Evolutionary conservation across 495 filamentous ascomycete genomes (phyloP).

Genomic region (Lasiosphaeria hispida): DNA sequence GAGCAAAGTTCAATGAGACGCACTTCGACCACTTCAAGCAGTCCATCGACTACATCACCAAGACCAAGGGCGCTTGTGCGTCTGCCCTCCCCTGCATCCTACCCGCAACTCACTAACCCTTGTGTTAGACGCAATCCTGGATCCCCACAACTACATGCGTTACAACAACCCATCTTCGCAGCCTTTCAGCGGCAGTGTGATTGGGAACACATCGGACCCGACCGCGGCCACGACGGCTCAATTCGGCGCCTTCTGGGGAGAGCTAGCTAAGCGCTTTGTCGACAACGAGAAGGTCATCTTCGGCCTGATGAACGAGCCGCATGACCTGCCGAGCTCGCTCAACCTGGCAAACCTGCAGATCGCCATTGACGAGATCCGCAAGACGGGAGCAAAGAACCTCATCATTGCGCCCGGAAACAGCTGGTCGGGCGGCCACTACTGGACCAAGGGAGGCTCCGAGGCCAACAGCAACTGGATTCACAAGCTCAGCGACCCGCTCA

Average conservation of each 20-base stretch:
- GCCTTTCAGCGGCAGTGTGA: constrained; percentile 48
- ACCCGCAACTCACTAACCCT: not conserved
- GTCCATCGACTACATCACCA: constrained; percentile 51
- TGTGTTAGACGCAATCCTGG: constrained; percentile 44
- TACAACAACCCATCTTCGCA: constrained; percentile 53
- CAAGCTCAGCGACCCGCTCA: constrained; percentile 44
- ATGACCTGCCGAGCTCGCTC: constrained; percentile 48
- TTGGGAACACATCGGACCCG: constrained; percentile 45
- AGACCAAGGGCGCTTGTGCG: constrained; percentile 44
- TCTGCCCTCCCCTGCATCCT: not conserved
- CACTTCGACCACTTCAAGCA: constrained; percentile 49
- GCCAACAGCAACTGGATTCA: constrained; percentile 42
- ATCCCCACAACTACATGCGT: constrained; percentile 57
- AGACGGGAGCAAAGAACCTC: constrained; percentile 40
- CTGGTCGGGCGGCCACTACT: constrained; percentile 50
- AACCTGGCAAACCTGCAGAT: constrained; percentile 50
- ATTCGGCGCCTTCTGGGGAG: constrained; percentile 53
- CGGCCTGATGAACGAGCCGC: constrained; percentile 50
- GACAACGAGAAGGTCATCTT: constrained; percentile 53
- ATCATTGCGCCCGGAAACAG: constrained; percentile 51
- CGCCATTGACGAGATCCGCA: constrained; percentile 49
- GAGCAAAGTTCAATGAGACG: constrained; percentile 52
- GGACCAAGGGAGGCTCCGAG: constrained; percentile 43
- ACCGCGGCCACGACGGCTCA: constrained; percentile 47
- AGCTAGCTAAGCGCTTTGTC: constrained; percentile 47